Conservation (phyloP, 108 stramenopile genomes). For the Fragilaria radians region DNA sequence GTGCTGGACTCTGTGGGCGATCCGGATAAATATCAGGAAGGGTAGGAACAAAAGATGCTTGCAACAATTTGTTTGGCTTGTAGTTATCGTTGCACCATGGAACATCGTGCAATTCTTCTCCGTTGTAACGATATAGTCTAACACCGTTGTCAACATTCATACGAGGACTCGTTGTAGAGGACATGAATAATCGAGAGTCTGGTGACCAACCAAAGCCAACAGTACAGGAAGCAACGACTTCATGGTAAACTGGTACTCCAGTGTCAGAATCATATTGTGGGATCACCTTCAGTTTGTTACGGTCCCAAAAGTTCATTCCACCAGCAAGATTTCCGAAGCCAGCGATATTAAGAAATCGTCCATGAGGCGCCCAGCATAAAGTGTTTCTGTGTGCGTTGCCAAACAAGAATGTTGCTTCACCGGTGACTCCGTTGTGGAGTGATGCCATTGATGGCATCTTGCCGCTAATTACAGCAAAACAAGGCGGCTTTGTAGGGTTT, state of each 20-base stretch:
- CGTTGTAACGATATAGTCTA: conserved; percentile 80
- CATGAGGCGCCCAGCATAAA: conserved; percentile 83
- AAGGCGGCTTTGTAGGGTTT: conserved; percentile 55
- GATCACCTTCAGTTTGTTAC: conserved; percentile 76
- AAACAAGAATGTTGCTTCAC: conserved; percentile 89
- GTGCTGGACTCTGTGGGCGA: conserved; percentile 77
- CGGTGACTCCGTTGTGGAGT: conserved; percentile 85
- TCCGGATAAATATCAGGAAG: conserved; percentile 57
- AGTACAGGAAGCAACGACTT: conserved; percentile 16
- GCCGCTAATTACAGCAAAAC: conserved; percentile 88
- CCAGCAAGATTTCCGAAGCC: conserved; percentile 87
- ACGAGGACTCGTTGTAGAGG: conserved; percentile 89
- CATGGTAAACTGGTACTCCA: not conserved
- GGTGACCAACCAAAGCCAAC: conserved; percentile 94
- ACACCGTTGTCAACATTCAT: conserved; percentile 99
- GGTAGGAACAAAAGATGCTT: conserved; percentile 66
- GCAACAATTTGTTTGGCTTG: conserved; percentile 53
- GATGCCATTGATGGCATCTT: conserved; percentile 86
- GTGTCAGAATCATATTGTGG: conserved; percentile 39
- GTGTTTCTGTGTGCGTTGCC: conserved; percentile 92
- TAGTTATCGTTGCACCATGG: conserved; percentile 79
- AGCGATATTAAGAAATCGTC: conserved; percentile 80
- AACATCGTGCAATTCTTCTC: conserved; percentile 41
- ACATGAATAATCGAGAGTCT: conserved; percentile 82
- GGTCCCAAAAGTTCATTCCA: conserved; percentile 97